Conservation (phyloP, 768 basidiomycete species). For the Fistulinella prunicolor region DNA sequence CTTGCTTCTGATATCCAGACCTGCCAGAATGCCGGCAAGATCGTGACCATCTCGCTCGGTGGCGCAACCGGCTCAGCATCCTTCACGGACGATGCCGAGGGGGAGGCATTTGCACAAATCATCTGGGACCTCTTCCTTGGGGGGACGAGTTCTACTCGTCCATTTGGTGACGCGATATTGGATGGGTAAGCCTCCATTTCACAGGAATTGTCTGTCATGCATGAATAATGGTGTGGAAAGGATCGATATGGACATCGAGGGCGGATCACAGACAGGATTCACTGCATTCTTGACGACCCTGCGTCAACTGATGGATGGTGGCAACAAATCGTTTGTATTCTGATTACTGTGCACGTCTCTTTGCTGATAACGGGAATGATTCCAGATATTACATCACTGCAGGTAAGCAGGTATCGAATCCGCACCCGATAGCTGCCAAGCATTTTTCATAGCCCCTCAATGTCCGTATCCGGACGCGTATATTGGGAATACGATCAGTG, state of each 20-base stretch:
- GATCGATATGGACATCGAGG: conserved; percentile 50
- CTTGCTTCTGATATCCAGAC: conserved; percentile 59
- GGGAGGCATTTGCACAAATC: conserved; percentile 55
- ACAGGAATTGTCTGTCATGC: background rate
- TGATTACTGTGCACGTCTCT: background rate
- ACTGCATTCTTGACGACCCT: conserved; percentile 32
- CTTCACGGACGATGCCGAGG: conserved; percentile 58
- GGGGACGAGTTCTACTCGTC: conserved; percentile 58
- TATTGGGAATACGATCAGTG: conserved; percentile 40
- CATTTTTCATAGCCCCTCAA: conserved; percentile 31
- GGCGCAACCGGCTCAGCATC: conserved; percentile 62
- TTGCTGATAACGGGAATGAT: conserved; percentile 1
- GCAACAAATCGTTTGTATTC: conserved; percentile 23
- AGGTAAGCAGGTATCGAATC: conserved; percentile 15
- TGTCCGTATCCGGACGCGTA: conserved; percentile 51
- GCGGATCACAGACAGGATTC: conserved; percentile 35
- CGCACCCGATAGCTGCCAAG: background rate
- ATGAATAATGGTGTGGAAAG: conserved; percentile 10
- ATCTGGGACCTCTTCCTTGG: conserved; percentile 73
- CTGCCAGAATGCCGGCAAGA: conserved; percentile 65
- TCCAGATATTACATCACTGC: conserved; percentile 44
- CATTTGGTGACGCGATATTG: conserved; percentile 68
- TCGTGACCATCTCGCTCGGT: conserved; percentile 59
- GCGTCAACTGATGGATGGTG: conserved; percentile 29
- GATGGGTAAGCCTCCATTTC: conserved; percentile 51